Evolutionary conservation across 805 yeast genomes (phyloP).

Genomic region (Pichia manshurica): DNA sequence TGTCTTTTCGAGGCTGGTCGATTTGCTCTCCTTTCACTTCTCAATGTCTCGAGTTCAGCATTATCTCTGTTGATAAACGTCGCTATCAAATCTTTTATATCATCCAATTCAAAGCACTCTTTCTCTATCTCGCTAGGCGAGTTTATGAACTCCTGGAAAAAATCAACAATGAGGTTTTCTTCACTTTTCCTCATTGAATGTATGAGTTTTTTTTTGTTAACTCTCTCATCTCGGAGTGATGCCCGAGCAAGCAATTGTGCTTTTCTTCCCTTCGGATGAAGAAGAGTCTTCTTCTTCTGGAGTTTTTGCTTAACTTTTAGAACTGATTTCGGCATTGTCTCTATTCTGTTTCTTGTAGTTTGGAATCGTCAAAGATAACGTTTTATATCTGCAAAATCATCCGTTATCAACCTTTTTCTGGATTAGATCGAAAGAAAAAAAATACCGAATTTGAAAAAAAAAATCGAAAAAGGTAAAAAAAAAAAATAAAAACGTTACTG

Average conservation of each 20-base stretch:
- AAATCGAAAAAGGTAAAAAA: background rate
- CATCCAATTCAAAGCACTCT: conserved; percentile 46
- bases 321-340: conserved; percentile 65
- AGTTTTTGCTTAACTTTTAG: conserved; percentile 58
- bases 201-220: conserved; percentile 52
- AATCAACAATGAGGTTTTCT: conserved; percentile 53
- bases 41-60: conserved; percentile 63
- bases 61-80: conserved; percentile 64
- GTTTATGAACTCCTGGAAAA: conserved; percentile 53
- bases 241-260: conserved; percentile 81
- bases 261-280: conserved; percentile 88
- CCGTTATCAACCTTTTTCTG: no score
- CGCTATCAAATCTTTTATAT: conserved; percentile 55
- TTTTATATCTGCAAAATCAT: no score
- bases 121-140: conserved; percentile 29
- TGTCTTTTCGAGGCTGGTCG: conserved; percentile 77
- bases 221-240: conserved; percentile 72
- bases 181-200: conserved; percentile 54
- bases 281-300: conserved; percentile 46
- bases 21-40: conserved; percentile 69
- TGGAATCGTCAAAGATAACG: no score
- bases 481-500: background rate
- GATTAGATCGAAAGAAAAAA: background rate
- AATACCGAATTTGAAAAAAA: background rate
- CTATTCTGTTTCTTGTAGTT: conserved; percentile 28